Conservation (phyloP, 1,139 yeast species). For the Diutina neorugosa region DNA sequence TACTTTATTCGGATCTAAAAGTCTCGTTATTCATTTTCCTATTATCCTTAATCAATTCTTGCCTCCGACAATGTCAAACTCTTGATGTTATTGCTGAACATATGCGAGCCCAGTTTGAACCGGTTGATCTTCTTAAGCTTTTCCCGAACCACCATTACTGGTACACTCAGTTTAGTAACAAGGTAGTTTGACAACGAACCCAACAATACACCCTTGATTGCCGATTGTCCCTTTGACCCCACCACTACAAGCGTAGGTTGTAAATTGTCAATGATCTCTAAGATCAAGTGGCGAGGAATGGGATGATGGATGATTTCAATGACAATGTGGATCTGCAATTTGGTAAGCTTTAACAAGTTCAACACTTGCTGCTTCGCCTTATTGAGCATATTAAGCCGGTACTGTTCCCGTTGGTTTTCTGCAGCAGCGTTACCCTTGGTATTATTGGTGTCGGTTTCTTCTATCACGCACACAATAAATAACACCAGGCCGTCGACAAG, state of each 20-base stretch:
- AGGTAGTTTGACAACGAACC: constrained; percentile 70
- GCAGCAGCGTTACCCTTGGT: constrained; percentile 28
- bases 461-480: constrained; percentile 68
- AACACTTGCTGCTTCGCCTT: constrained; percentile 48
- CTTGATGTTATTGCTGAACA: constrained; percentile 35
- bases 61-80: constrained; percentile 40
- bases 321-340: constrained; percentile 64
- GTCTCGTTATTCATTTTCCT: not conserved
- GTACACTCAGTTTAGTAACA: constrained; percentile 68
- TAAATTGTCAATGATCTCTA: constrained; percentile 72
- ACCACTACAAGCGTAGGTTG: constrained; percentile 77
- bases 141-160: constrained; percentile 84
- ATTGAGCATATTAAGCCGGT: constrained; percentile 46
- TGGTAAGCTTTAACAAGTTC: constrained; percentile 53
- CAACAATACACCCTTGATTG: constrained; percentile 62
- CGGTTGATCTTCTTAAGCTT: constrained; percentile 66
- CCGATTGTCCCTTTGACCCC: constrained; percentile 69
- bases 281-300: constrained; percentile 73
- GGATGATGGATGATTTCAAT: constrained; percentile 75
- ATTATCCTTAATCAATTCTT: constrained; percentile 23
- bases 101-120: constrained; percentile 25
- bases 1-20: not conserved
- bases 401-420: constrained; percentile 34
- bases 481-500: constrained; percentile 76
- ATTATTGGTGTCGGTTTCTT: constrained; percentile 44